A percentile compares a stretch with the other conserved stretches of the same genome.
These are phyloP conservation scores for Santalum album DNA, from an alignment of 164 flowering plant species.

Conservation along the genomic window DNA sequence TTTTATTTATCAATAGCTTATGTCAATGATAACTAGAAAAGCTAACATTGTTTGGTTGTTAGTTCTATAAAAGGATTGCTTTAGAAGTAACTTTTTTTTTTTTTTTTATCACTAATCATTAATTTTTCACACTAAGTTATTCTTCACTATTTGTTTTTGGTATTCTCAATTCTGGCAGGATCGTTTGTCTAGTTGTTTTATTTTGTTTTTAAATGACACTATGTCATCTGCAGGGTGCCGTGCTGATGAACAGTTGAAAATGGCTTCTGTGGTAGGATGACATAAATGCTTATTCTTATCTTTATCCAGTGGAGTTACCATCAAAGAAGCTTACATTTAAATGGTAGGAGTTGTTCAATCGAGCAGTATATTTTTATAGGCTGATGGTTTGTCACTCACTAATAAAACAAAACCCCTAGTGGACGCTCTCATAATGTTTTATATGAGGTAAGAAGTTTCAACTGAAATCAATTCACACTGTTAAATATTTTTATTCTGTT, in stretches of 20 bases:
- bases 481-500: too few relatives aligned
- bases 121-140: background rate
- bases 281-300: slow-evolving; percentile 79
- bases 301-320: slow-evolving; percentile 59
- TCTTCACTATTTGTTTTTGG: background rate
- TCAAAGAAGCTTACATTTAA: slow-evolving; percentile 60
- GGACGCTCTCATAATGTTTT: too few relatives aligned
- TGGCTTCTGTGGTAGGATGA: slow-evolving; percentile 64
- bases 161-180: background rate
- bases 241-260: slow-evolving; percentile 45
- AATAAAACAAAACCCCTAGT: too few relatives aligned
- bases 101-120: too few relatives aligned
- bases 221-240: slow-evolving; percentile 24
- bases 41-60: too few relatives aligned
- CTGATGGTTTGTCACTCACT: background rate
- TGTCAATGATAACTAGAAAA: too few relatives aligned
- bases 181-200: background rate
- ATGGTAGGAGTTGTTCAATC: slow-evolving; percentile 40
- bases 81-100: too few relatives aligned
- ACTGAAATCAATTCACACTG: too few relatives aligned
- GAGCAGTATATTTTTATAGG: background rate
- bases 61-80: too few relatives aligned
- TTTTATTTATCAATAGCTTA: too few relatives aligned
- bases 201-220: slow-evolving; percentile 4
- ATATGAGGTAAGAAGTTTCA: too few relatives aligned